A percentile compares a stretch with the other conserved stretches of the same genome.
These are phyloP conservation scores for Xylariaceae sp. DNA, from an alignment of 2,329 filamentous ascomycete genomes.

Conservation along the genomic window DNA sequence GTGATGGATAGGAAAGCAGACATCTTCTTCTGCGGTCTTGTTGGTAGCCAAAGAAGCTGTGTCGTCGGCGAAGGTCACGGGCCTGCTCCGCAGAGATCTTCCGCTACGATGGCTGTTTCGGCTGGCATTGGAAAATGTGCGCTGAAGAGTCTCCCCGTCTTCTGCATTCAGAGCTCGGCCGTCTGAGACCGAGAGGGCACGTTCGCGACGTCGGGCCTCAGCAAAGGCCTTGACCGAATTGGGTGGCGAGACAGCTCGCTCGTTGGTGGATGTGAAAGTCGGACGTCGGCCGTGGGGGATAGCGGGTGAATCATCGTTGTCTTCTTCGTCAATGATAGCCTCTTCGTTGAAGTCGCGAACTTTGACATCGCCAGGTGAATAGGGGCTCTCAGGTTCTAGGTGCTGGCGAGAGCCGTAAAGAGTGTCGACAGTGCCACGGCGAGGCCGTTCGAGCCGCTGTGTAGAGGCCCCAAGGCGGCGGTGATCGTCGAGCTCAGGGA, in stretches of 20 bases:
- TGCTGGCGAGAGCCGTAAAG: slow-evolving; percentile 53
- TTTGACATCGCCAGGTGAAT: slow-evolving; percentile 37
- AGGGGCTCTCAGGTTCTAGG: slow-evolving; percentile 36
- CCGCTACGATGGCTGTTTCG: slow-evolving; percentile 52
- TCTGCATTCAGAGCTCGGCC: slow-evolving; percentile 34
- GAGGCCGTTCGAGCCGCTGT: slow-evolving; percentile 56
- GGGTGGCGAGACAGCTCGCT: slow-evolving; percentile 76
- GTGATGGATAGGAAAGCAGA: slow-evolving; percentile 80
- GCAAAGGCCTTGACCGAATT: slow-evolving; percentile 98
- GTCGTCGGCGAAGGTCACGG: slow-evolving; percentile 60
- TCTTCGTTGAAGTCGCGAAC: slow-evolving; percentile 78
- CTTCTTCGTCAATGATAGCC: slow-evolving; percentile 75
- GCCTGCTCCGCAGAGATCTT: slow-evolving; percentile 38
- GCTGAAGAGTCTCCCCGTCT: slow-evolving; percentile 57
- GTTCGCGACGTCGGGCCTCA: slow-evolving; percentile 79
- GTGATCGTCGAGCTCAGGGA: slow-evolving; percentile 85
- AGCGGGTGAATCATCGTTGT: slow-evolving; percentile 40
- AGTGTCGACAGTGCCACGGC: slow-evolving; percentile 72
- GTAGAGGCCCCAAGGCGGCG: slow-evolving; percentile 62
- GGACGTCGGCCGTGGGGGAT: slow-evolving; percentile 48
- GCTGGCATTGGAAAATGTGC: slow-evolving; percentile 68
- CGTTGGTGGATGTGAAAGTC: slow-evolving; percentile 52
- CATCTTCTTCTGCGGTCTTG: slow-evolving; percentile 77
- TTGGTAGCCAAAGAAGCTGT: slow-evolving; percentile 58
- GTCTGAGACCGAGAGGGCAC: slow-evolving; percentile 59